These are phyloP conservation scores for Candida qinlingensis DNA, from an alignment of 805 yeast genomes.

Conservation along the genomic window DNA sequence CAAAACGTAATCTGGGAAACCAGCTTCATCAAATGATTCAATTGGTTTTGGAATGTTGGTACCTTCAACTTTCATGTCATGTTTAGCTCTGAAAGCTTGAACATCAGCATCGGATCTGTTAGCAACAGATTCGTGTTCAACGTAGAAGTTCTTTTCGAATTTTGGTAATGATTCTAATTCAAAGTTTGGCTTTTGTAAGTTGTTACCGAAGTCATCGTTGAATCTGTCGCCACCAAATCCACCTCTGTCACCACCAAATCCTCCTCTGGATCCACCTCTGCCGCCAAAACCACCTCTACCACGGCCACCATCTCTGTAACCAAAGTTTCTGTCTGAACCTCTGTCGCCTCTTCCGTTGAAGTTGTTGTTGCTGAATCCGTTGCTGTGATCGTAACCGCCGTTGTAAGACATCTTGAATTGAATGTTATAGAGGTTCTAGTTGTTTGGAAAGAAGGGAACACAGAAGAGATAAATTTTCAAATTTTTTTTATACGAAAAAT, in stretches of 20 bases:
- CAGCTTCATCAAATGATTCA: slow-evolving; percentile 91
- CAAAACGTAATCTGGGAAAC: slow-evolving; percentile 92
- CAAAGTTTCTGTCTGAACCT: slow-evolving; percentile 30
- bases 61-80: slow-evolving; percentile 85
- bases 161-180: slow-evolving; percentile 71
- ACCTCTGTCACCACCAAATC: slow-evolving; percentile 33
- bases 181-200: slow-evolving; percentile 74
- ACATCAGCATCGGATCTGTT: slow-evolving; percentile 73
- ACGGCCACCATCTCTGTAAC: slow-evolving; percentile 28
- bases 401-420: slow-evolving; percentile 28
- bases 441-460: neutral
- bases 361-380: slow-evolving; percentile 28
- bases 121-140: slow-evolving; percentile 76
- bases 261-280: slow-evolving; percentile 28
- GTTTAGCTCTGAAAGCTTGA: slow-evolving; percentile 65
- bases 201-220: slow-evolving; percentile 45
- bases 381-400: slow-evolving; percentile 26
- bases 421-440: neutral
- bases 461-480: neutral
- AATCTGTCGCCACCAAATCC: slow-evolving; percentile 33
- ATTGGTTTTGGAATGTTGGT: slow-evolving; percentile 90
- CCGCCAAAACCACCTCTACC: slow-evolving; percentile 23
- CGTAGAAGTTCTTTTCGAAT: slow-evolving; percentile 93
- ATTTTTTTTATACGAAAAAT: neutral
- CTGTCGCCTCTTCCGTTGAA: slow-evolving; percentile 26